These are phyloP conservation scores for Penicillium crystallinum DNA, from an alignment of 495 filamentous ascomycete species.

Conservation along the genomic window DNA sequence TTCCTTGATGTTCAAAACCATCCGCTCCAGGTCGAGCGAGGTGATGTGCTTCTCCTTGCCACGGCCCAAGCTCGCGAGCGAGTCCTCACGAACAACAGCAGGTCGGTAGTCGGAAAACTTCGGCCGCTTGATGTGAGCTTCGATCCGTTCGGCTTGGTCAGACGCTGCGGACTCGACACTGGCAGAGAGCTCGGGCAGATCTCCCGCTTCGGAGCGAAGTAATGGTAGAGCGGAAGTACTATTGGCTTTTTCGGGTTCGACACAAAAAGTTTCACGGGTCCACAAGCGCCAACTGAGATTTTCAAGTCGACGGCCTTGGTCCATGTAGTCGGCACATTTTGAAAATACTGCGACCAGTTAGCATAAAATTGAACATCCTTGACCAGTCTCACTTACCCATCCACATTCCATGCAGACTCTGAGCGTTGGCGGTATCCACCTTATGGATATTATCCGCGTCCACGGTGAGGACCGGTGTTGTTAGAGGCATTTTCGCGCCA, in stretches of 20 bases:
- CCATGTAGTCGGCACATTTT: conserved; percentile 89
- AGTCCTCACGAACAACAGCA: conserved; percentile 46
- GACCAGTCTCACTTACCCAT: conserved; percentile 62
- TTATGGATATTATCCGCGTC: conserved; percentile 85
- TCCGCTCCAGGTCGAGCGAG: conserved; percentile 77
- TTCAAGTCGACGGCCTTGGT: conserved; percentile 86
- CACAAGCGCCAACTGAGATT: conserved; percentile 96
- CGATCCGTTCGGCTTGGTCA: conserved; percentile 65
- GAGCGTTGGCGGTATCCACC: conserved; percentile 85
- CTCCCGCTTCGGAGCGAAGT: conserved; percentile 43
- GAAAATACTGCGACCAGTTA: conserved; percentile 66
- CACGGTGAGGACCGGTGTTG: conserved; percentile 72
- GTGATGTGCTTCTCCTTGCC: conserved; percentile 88
- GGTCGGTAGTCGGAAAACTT: conserved; percentile 39
- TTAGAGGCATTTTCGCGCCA: conserved; percentile 54
- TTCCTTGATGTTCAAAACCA: conserved; percentile 84
- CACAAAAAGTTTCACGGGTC: conserved; percentile 95
- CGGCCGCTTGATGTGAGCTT: conserved; percentile 55
- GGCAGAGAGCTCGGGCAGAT: conserved; percentile 81
- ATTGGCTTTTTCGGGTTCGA: conserved; percentile 58
- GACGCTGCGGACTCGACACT: conserved; percentile 83
- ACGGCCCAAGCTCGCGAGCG: conserved; percentile 51
- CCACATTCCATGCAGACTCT: conserved; percentile 97
- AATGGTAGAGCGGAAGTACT: conserved; percentile 40
- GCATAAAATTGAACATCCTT: neutral